Evolutionary conservation across 306 rosid genomes (phyloP), one percentile per base, ranked within the genome.

Genomic region (Begonia loranthoides): DNA sequence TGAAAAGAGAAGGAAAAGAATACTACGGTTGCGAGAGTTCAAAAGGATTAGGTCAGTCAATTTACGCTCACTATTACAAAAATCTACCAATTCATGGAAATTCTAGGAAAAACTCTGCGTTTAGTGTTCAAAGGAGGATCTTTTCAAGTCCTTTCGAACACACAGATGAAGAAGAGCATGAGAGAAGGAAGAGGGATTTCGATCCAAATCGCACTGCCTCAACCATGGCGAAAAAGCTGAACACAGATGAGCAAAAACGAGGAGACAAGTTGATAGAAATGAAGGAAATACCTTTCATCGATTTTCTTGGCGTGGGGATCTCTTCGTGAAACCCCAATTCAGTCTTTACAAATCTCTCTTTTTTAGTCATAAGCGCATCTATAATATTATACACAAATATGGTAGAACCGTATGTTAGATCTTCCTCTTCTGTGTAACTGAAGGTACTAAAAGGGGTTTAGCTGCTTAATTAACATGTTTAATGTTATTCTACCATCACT

Each of bases 271-370:
- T 55, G 14, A 22, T 39, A 44, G 41, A 57, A 36, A 43, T 44
- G 34, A 62, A 79, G 51, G 56, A 55, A 47, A 54, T 63, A 66
- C 60, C 72, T 33, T 79, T 76, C 79, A 70, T 79, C 67, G 87
- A 76, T 57, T 79, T 79, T 66, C 82, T 79, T 62, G 82, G 87
- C 9, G 82, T 76, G 41, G 83, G 75, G 63, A 43, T 12, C 9
- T 43, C 47, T 5, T 43, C 47, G 13, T 43, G 47, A 43, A 28
- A 28, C 0, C 36, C 36, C 36, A 28, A 28, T 28, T 5, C 4
- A 28, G 8, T 28, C 36, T 28, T n/a, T n/a, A n/a, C n/a, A n/a
- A n/a, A n/a, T n/a, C n/a, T n/a, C n/a, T n/a, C n/a, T n/a, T n/a
- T n/a, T n/a, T n/a, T 5, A 28, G 36, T 28, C 36, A 7, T 3